Percentiles rank a stretch among this genome's conserved stretches.
Evolutionary conservation across 2,329 filamentous ascomycete species (phyloP).

Genomic region (Colletotrichum cordylinicola): DNA sequence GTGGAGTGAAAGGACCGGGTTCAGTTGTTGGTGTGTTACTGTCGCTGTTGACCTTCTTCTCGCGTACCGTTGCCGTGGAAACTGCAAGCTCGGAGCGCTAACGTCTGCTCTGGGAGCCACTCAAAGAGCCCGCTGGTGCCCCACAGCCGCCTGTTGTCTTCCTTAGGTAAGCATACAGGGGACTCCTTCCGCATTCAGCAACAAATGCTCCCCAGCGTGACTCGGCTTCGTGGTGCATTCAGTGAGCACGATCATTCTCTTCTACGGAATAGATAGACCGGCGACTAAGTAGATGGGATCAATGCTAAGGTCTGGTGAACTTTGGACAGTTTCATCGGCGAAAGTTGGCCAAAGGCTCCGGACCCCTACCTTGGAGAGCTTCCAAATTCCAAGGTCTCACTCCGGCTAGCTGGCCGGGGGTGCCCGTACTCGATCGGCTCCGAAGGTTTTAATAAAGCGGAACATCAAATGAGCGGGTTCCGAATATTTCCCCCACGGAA

Average conservation of each 20-base stretch:
- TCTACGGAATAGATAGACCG: neutral
- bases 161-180: neutral
- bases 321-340: neutral
- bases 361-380: neutral
- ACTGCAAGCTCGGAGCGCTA: neutral
- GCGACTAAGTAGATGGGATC: neutral
- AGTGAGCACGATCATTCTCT: neutral
- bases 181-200: neutral
- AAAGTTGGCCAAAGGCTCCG: neutral
- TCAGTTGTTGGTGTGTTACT: slow-evolving; percentile 4
- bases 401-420: neutral
- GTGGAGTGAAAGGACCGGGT: slow-evolving; percentile 15
- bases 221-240: neutral
- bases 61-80: slow-evolving; percentile 18
- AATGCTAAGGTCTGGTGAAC: neutral
- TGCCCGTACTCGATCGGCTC: slow-evolving; percentile 3
- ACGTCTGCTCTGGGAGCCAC: neutral
- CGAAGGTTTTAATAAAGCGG: slow-evolving; percentile 5
- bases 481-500: neutral
- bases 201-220: neutral
- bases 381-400: neutral
- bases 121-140: neutral
- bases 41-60: slow-evolving; percentile 19
- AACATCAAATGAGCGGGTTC: slow-evolving; percentile 20
- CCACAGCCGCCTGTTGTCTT: neutral